Evolutionary conservation across 495 filamentous ascomycete genomes (phyloP).

Genomic region (Tuber magnatum): DNA sequence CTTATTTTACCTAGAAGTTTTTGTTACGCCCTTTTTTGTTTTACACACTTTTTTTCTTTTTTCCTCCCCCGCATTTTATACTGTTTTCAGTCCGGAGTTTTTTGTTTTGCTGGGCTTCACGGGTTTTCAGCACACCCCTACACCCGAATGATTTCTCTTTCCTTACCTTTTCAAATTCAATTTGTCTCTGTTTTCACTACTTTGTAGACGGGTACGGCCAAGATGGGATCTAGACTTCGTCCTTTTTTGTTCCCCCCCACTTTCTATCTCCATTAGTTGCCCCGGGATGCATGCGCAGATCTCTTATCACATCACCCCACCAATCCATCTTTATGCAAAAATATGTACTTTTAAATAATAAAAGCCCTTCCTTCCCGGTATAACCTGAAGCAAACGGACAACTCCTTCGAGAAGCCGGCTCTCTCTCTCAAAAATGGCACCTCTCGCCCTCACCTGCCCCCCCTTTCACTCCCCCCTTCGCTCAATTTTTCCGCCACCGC

Average conservation of each 20-base stretch:
- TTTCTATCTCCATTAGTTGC: background rate
- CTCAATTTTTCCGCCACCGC: background rate
- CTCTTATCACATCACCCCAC: background rate
- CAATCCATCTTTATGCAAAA: background rate
- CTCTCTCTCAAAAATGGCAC: no score
- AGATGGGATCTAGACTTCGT: background rate
- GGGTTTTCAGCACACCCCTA: background rate
- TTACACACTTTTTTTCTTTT: background rate
- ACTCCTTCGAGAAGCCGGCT: background rate
- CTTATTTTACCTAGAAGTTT: background rate
- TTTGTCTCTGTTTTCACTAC: background rate
- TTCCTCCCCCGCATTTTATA: background rate
- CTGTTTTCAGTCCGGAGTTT: background rate
- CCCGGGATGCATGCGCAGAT: background rate
- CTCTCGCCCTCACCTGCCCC: background rate
- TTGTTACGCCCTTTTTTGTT: background rate
- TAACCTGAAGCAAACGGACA: background rate
- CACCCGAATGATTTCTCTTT: background rate
- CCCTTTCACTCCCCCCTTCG: no score
- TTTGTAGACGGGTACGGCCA: slow-evolving; percentile 8
- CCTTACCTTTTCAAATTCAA: background rate
- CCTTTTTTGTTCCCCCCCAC: background rate
- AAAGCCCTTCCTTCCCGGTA: background rate
- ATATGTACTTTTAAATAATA: slow-evolving; percentile 4
- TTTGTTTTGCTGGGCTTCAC: background rate